Evolutionary conservation across 495 filamentous ascomycete genomes (phyloP).

Genomic region (Bacidia rubella): DNA sequence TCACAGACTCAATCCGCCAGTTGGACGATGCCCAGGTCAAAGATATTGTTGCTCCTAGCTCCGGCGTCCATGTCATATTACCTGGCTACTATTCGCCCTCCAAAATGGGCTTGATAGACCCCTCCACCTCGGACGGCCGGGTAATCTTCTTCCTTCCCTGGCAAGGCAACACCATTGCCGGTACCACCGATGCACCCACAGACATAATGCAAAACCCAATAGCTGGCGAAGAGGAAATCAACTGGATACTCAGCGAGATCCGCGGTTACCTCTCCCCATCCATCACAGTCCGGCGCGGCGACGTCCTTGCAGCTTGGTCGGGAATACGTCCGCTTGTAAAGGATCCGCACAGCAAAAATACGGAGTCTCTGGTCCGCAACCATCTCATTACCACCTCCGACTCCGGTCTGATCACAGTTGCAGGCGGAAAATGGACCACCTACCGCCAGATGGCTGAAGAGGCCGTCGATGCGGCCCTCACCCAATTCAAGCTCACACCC

Average conservation of each 20-base stretch:
- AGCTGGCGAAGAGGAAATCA: conserved; percentile 83
- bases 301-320: conserved; percentile 92
- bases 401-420: conserved; percentile 81
- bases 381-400: conserved; percentile 80
- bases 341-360: conserved; percentile 87
- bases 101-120: conserved; percentile 95
- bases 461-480: conserved; percentile 80
- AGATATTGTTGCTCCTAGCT: conserved; percentile 87
- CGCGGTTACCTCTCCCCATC: conserved; percentile 80
- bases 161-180: conserved; percentile 98
- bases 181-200: conserved; percentile 87
- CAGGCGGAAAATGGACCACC: conserved; percentile 98
- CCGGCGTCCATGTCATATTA: conserved; percentile 87
- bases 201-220: conserved; percentile 68
- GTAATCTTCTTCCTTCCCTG: conserved; percentile 99
- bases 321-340: conserved; percentile 89
- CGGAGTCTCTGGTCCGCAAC: conserved; percentile 88
- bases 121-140: conserved; percentile 82
- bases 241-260: conserved; percentile 92
- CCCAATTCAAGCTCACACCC: conserved; percentile 57
- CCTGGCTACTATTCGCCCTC: conserved; percentile 91
- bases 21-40: conserved; percentile 63
- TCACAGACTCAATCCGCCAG: conserved; percentile 85
- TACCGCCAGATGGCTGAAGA: conserved; percentile 99
- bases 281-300: conserved; percentile 84